Percentiles rank a stretch among this genome's conserved stretches.
These are phyloP conservation scores for Trichoderma asperelloides DNA, from an alignment of 495 filamentous ascomycete genomes.

Conservation along the genomic window DNA sequence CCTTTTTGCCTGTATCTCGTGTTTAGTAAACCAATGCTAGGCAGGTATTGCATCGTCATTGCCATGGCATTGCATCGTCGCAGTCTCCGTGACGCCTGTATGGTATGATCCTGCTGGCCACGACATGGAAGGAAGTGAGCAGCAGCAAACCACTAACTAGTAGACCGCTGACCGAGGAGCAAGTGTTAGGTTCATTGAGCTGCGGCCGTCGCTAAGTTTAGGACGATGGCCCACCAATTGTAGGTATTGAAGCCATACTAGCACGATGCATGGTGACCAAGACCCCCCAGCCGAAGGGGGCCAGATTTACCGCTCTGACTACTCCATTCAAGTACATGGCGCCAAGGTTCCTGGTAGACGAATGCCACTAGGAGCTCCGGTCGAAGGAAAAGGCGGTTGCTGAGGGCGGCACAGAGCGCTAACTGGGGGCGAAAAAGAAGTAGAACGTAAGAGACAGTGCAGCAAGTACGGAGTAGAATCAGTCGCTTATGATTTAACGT, in stretches of 20 bases:
- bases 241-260: background rate
- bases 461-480: background rate
- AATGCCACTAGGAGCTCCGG: background rate
- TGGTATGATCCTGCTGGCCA: background rate
- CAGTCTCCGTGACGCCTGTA: background rate
- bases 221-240: background rate
- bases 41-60: too few relatives aligned
- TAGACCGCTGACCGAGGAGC: background rate
- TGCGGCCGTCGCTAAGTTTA: slow-evolving; percentile 5
- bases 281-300: background rate
- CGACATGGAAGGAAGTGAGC: background rate
- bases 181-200: background rate
- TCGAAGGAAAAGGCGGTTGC: slow-evolving; percentile 4
- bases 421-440: background rate
- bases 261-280: background rate
- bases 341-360: slow-evolving; percentile 4
- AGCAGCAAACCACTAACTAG: background rate
- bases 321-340: background rate
- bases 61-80: background rate
- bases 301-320: background rate
- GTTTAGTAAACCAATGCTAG: too few relatives aligned
- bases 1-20: too few relatives aligned
- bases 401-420: background rate
- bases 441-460: background rate
- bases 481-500: background rate